phyloP scores from a whole-genome alignment of 2,329 filamentous ascomycete genomes.

The Ceratocystis smalleyi region DNA sequence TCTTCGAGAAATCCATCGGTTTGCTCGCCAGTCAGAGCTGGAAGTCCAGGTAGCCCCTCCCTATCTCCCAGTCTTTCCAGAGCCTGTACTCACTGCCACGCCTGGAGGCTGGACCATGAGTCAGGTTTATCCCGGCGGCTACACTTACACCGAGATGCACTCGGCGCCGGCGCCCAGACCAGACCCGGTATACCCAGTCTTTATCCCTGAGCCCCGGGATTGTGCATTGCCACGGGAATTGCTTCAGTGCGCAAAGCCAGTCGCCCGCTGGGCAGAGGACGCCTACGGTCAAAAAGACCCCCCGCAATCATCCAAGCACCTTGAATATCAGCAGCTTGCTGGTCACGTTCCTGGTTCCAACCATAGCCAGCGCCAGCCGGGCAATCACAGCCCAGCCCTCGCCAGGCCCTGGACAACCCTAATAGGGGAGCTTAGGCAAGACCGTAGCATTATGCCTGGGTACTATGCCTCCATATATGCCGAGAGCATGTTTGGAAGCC shows the following conservation, averaged over 20 bases:
- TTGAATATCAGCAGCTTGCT: background rate
- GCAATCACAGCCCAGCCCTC: background rate
- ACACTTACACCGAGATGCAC: background rate
- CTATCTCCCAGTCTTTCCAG: background rate
- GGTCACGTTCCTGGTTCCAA: background rate
- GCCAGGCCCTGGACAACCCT: background rate
- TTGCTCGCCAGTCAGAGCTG: background rate
- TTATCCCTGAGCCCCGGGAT: background rate
- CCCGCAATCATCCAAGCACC: background rate
- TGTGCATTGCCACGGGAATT: background rate
- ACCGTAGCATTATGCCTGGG: background rate
- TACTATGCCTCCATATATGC: background rate
- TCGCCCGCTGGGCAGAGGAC: background rate
- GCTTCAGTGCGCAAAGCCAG: background rate
- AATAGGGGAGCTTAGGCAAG: background rate
- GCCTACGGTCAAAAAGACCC: background rate
- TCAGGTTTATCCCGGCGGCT: background rate
- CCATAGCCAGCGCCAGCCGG: background rate
- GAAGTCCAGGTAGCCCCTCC: background rate
- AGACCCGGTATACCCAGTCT: background rate
- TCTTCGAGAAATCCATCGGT: background rate
- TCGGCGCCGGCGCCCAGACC: background rate
- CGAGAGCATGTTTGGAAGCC: background rate
- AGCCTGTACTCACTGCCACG: background rate
- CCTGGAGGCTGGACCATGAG: background rate